Conservation (phyloP, 2,329 filamentous ascomycete species). For the Colletotrichum incanum region DNA sequence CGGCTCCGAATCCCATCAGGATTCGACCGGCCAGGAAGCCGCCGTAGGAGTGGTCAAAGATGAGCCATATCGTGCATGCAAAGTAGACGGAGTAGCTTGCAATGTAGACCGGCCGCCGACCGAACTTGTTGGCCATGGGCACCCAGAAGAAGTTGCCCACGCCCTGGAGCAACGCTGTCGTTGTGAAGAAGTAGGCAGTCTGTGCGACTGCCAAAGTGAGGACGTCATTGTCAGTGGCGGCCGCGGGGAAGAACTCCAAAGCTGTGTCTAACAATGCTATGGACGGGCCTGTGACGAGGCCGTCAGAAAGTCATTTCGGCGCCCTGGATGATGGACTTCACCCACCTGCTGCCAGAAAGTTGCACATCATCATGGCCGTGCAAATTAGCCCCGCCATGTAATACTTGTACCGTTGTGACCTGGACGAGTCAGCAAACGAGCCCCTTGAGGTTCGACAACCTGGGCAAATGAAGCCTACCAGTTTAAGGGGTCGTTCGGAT, state of each 20-base stretch:
- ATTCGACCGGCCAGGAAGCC: conserved; percentile 64
- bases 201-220: conserved; percentile 56
- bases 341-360: conserved; percentile 68
- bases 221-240: conserved; percentile 49
- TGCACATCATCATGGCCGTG: conserved; percentile 69
- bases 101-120: conserved; percentile 61
- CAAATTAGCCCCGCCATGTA: conserved; percentile 67
- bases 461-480: conserved; percentile 55
- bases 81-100: conserved; percentile 62
- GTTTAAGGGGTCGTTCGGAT: conserved; percentile 68
- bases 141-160: conserved; percentile 64
- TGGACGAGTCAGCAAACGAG: conserved; percentile 43
- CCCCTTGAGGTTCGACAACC: conserved; percentile 2
- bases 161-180: conserved; percentile 65
- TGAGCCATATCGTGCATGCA: conserved; percentile 59
- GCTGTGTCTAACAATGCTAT: conserved; percentile 66
- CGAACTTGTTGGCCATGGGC: conserved; percentile 62
- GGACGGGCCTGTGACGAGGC: conserved; percentile 55
- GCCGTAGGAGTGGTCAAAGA: conserved; percentile 58
- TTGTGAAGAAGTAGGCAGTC: conserved; percentile 68
- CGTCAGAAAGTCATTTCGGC: conserved; percentile 8
- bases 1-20: conserved; percentile 67
- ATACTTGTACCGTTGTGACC: conserved; percentile 63
- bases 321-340: conserved; percentile 3
- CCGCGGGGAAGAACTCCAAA: conserved; percentile 61